These are phyloP conservation scores for Pythium angustatum DNA, from an alignment of 352 stramenopile genomes.

Conservation along the genomic window DNA sequence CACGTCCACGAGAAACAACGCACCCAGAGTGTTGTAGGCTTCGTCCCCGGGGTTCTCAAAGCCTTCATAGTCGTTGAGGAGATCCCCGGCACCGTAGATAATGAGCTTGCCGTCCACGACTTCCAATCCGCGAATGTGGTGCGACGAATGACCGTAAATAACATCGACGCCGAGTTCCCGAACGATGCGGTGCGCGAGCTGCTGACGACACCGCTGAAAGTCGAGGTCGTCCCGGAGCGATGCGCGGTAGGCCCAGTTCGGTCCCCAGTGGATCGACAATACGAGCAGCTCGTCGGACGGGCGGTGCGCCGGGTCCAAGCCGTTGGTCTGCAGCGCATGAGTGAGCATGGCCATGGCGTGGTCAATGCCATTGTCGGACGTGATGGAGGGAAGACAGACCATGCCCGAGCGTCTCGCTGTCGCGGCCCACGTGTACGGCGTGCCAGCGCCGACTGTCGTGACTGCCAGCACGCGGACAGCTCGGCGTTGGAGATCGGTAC, in stretches of 20 bases:
- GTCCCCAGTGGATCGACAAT: conserved; percentile 44
- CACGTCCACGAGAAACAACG: conserved; percentile 39
- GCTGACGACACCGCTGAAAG: conserved; percentile 25
- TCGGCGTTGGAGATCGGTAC: neutral
- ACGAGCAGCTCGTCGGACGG: conserved; percentile 33
- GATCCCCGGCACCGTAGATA: conserved; percentile 44
- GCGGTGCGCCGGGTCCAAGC: conserved; percentile 11
- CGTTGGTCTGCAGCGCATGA: conserved; percentile 23
- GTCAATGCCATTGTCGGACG: conserved; percentile 12
- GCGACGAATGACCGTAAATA: conserved; percentile 49
- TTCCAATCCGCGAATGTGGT: conserved; percentile 49
- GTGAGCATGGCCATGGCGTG: conserved; percentile 15
- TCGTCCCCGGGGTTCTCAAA: conserved; percentile 39
- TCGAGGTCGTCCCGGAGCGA: conserved; percentile 20
- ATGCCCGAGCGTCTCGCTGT: conserved; percentile 34
- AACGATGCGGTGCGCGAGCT: conserved; percentile 39
- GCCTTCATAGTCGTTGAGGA: conserved; percentile 57
- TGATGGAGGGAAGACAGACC: conserved; percentile 29
- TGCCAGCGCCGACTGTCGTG: conserved; percentile 32
- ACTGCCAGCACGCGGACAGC: conserved; percentile 35
- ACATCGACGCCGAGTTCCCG: conserved; percentile 41
- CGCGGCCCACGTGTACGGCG: conserved; percentile 34
- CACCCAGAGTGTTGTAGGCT: conserved; percentile 40
- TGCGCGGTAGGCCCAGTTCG: conserved; percentile 39
- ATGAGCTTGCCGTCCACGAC: conserved; percentile 47